Evolutionary conservation across 169 alveolate species (phyloP), one percentile per base, ranked within the genome.

Genomic region (Ichthyophthirius multifiliis): DNA sequence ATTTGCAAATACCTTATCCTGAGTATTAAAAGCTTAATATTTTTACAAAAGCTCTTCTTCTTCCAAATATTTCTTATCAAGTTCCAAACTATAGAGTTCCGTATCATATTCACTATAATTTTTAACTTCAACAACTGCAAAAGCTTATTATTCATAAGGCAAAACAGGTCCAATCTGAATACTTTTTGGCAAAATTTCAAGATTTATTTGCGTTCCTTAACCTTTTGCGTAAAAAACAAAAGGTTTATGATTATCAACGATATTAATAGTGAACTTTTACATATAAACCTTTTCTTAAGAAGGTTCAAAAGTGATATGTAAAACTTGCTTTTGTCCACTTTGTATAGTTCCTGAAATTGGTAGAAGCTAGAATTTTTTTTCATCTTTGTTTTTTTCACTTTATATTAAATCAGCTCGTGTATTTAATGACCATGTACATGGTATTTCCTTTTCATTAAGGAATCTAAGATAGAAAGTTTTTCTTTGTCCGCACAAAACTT

Each of bases 31-130:
- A 35, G 82, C 90, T 30, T 94, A 94, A 67, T 83, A 92, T 31
- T 89, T 83, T 27, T 91, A 85, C 43, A 97, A 87, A 48, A 94
- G 87, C 44, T 94, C 96, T 86, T 96, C 98, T 82, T 96, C 98
- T 35, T 89, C 94, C 35, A 84, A 47, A 82, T 89, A 92, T 83
- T 85, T 83, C 65, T 89, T 85, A 87, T 97, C 99, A 83, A 96
- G 95, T 46, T 96, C 98, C 27, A 92, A 79, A 18, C 96, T 86
- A 83, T 89, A 95, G 0, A 97, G 94, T 87, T 93, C 98, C 65
- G 95, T 94, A 41, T 97, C 92, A 23, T 93, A 85, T 39, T 91
- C 96, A 83, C 96, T 92, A 44, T 97, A 96, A 83, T 97, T 97
- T 78, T 86, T 90, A 64, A 96, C 84, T 74, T 94, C 97, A 32